Evolutionary conservation across 2,329 filamentous ascomycete species (phyloP).

Genomic region (Monosporascus sp.): DNA sequence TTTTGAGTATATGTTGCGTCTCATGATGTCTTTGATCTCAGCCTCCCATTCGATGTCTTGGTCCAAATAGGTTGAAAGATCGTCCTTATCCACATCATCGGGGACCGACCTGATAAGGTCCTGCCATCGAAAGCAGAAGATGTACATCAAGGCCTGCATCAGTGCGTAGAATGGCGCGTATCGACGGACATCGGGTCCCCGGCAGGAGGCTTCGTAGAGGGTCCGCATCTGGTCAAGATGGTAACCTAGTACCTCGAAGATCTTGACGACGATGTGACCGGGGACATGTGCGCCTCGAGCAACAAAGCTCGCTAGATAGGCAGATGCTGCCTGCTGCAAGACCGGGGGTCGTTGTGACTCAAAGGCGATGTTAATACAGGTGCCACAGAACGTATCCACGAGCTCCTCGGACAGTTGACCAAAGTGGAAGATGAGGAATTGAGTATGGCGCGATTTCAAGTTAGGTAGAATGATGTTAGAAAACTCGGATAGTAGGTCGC

Average conservation of each 20-base stretch:
- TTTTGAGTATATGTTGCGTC: conserved; percentile 74
- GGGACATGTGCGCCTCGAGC: conserved; percentile 82
- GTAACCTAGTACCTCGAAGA: conserved; percentile 72
- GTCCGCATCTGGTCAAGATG: conserved; percentile 72
- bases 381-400: conserved; percentile 76
- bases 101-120: conserved; percentile 67
- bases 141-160: conserved; percentile 85
- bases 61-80: conserved; percentile 54
- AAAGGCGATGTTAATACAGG: conserved; percentile 67
- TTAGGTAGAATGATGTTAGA: conserved; percentile 83
- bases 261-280: conserved; percentile 68
- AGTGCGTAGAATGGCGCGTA: conserved; percentile 84
- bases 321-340: conserved; percentile 76
- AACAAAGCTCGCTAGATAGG: conserved; percentile 92
- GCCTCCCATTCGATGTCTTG: conserved; percentile 76
- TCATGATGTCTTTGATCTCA: conserved; percentile 67
- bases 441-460: conserved; percentile 85
- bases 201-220: conserved; percentile 67
- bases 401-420: conserved; percentile 75
- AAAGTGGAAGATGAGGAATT: conserved; percentile 95
- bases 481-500: conserved; percentile 80
- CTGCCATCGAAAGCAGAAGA: conserved; percentile 97
- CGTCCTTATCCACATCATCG: conserved; percentile 57
- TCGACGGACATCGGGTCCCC: conserved; percentile 77
- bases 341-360: conserved; percentile 66